A percentile compares a stretch with the other conserved stretches of the same genome.
phyloP scores from a whole-genome alignment of 1,284 basidiomycete species.

The Ganoderma resinaceum region DNA sequence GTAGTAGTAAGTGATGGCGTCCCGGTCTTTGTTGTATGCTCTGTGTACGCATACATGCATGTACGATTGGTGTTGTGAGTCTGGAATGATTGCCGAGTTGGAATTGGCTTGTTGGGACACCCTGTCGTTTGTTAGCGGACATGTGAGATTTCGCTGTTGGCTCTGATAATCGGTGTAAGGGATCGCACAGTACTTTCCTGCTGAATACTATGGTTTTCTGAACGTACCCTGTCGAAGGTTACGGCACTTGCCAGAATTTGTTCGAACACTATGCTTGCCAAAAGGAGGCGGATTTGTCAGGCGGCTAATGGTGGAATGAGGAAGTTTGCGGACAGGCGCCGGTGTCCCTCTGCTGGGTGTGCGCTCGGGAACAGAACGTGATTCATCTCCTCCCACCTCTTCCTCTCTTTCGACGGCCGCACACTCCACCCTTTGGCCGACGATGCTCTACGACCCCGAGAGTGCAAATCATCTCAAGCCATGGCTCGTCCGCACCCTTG shows the following conservation, averaged over 20 bases:
- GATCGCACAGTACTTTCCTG: too few relatives aligned
- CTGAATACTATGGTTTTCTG: too few relatives aligned
- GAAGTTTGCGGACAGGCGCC: conserved; percentile 31
- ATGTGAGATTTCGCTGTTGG: background rate
- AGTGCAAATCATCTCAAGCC: conserved; percentile 72
- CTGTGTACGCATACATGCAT: background rate
- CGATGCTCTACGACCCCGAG: conserved; percentile 71
- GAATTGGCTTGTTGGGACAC: too few relatives aligned
- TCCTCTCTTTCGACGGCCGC: conserved; percentile 10
- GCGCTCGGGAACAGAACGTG: conserved; percentile 19
- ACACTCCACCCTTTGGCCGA: conserved; percentile 17
- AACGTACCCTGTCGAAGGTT: too few relatives aligned
- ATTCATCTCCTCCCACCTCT: conserved; percentile 22
- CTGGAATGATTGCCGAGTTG: background rate
- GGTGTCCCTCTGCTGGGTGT: conserved; percentile 7
- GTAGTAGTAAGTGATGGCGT: background rate
- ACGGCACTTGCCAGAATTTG: too few relatives aligned
- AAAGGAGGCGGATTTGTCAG: conserved; percentile 22
- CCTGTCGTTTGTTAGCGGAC: background rate
- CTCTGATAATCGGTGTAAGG: too few relatives aligned
- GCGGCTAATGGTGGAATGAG: conserved; percentile 6
- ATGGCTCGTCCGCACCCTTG: conserved; percentile 86
- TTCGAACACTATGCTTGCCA: background rate
- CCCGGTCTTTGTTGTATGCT: background rate
- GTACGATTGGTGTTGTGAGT: background rate